These are phyloP conservation scores for Dipodascus geniculatus DNA, from an alignment of 805 yeast genomes.

Conservation along the genomic window DNA sequence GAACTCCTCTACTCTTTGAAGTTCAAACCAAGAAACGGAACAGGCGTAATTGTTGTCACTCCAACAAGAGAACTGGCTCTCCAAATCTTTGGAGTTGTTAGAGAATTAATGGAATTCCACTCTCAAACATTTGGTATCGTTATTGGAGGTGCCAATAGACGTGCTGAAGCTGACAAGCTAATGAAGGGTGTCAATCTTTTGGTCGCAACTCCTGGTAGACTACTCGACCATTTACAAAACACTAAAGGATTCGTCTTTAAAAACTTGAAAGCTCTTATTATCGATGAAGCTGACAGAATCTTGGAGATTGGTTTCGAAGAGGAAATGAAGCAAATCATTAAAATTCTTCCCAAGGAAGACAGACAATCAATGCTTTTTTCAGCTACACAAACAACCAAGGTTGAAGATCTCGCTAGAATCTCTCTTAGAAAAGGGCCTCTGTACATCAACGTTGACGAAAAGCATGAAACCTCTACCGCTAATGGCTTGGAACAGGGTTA, in stretches of 20 bases:
- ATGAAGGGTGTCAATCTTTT: slow-evolving; percentile 86
- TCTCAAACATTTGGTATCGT: slow-evolving; percentile 93
- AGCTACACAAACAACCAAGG: slow-evolving; percentile 99
- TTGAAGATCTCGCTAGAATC: slow-evolving; percentile 94
- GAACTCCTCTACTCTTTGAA: slow-evolving; percentile 81
- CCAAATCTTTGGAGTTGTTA: slow-evolving; percentile 95
- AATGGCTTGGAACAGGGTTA: slow-evolving; percentile 98
- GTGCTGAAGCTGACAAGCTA: slow-evolving; percentile 93
- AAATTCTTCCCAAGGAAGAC: slow-evolving; percentile 81
- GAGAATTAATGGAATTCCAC: slow-evolving; percentile 83
- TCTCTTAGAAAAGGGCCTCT: slow-evolving; percentile 88
- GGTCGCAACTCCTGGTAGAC: slow-evolving; percentile 96
- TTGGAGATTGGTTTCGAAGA: slow-evolving; percentile 97
- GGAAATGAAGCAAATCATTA: slow-evolving; percentile 95
- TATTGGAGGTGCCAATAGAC: slow-evolving; percentile 96
- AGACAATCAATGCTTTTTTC: slow-evolving; percentile 96
- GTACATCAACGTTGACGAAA: slow-evolving; percentile 86
- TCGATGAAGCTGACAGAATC: slow-evolving; percentile 97
- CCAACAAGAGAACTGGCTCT: slow-evolving; percentile 97
- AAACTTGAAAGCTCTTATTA: slow-evolving; percentile 84
- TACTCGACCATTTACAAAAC: slow-evolving; percentile 88
- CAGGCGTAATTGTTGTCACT: slow-evolving; percentile 90
- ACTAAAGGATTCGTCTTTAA: slow-evolving; percentile 89
- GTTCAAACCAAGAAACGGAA: slow-evolving; percentile 96
- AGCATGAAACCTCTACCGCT: slow-evolving; percentile 77